phyloP scores from a whole-genome alignment of 2,329 filamentous ascomycete genomes.

The Xylariomycetidae sp. region DNA sequence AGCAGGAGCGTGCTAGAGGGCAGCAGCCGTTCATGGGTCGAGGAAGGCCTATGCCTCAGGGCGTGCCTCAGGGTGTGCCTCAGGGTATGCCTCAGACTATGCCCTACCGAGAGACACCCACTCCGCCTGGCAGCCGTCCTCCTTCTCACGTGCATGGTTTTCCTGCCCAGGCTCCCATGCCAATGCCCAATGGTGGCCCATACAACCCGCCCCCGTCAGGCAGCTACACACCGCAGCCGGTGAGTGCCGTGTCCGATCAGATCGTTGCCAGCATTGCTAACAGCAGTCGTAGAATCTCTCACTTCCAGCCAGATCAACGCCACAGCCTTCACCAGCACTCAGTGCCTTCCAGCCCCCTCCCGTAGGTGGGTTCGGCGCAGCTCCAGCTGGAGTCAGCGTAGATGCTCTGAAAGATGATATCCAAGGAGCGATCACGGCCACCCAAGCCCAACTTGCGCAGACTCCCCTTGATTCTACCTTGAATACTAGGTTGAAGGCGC shows the following conservation, averaged over 20 bases:
- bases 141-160: conserved; percentile 26
- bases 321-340: conserved; percentile 31
- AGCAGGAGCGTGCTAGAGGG: conserved; percentile 46
- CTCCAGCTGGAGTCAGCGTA: conserved; percentile 51
- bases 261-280: conserved; percentile 10
- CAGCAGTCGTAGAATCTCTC: conserved; percentile 9
- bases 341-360: conserved; percentile 37
- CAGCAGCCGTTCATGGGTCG: conserved; percentile 51
- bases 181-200: conserved; percentile 26
- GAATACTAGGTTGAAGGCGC: conserved; percentile 74
- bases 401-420: conserved; percentile 79
- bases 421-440: conserved; percentile 66
- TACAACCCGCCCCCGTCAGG: conserved; percentile 17
- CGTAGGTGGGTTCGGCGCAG: conserved; percentile 32
- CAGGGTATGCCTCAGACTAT: no score
- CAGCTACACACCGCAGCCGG: conserved; percentile 27
- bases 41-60: conserved; percentile 41
- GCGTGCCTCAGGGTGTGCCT: no score
- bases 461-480: conserved; percentile 71
- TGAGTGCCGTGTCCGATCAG: conserved; percentile 13
- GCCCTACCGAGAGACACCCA: conserved; percentile 66
- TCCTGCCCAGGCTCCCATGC: conserved; percentile 31
- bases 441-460: conserved; percentile 67
- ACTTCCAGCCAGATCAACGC: conserved; percentile 31
- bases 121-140: conserved; percentile 53